Evolutionary conservation across 2,329 filamentous ascomycete genomes (phyloP).

Genomic region (Keithomyces neogunnii): DNA sequence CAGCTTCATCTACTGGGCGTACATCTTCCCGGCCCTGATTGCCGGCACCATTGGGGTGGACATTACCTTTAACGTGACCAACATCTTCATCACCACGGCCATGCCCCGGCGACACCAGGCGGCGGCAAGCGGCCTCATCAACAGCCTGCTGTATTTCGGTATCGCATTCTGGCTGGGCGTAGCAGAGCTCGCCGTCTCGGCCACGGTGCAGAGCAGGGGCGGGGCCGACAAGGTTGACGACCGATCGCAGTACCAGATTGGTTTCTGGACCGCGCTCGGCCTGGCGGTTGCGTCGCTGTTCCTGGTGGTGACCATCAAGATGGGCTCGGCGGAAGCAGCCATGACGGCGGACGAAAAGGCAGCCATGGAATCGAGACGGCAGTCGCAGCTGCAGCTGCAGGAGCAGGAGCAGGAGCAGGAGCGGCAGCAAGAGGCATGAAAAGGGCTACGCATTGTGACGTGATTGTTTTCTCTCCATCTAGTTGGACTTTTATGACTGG

Average conservation of each 20-base stretch:
- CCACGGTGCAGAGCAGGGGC: conserved; percentile 25
- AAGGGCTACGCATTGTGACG: no score
- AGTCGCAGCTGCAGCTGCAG: background rate
- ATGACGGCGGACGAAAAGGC: conserved; percentile 49
- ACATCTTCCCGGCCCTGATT: conserved; percentile 62
- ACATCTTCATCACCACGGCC: conserved; percentile 68
- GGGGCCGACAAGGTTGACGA: conserved; percentile 24
- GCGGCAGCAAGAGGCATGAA: background rate
- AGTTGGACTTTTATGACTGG: no score
- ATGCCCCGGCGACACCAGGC: conserved; percentile 60
- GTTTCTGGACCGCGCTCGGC: conserved; percentile 58
- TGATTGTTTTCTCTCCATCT: no score
- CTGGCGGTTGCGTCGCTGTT: conserved; percentile 41
- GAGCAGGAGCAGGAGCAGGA: background rate
- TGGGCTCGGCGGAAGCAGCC: conserved; percentile 46
- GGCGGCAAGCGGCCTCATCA: conserved; percentile 62
- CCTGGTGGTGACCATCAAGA: conserved; percentile 47
- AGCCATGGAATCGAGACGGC: conserved; percentile 12
- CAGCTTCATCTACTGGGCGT: conserved; percentile 55
- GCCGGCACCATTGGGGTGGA: conserved; percentile 66
- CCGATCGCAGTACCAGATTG: conserved; percentile 50
- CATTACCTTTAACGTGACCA: conserved; percentile 66
- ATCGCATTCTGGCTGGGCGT: conserved; percentile 66
- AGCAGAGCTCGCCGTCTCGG: conserved; percentile 54
- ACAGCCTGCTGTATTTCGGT: conserved; percentile 61